Conservation (phyloP, 1,284 basidiomycete species). For the Athelia psychrophila region DNA sequence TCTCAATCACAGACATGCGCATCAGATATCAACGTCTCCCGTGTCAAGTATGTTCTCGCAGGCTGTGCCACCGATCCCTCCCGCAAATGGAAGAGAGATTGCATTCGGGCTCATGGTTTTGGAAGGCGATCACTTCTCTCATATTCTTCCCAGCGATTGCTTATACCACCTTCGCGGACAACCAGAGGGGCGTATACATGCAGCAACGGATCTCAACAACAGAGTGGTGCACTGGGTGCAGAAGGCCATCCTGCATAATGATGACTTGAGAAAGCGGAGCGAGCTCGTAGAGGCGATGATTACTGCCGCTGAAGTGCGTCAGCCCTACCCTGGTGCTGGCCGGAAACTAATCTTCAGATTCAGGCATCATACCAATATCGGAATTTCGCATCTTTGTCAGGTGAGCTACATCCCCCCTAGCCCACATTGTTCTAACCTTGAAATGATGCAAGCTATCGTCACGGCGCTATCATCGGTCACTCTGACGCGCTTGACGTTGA, state of each 20-base stretch:
- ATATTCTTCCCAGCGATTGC: constrained; percentile 39
- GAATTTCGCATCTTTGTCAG: constrained; percentile 34
- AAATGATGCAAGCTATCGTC: constrained; percentile 32
- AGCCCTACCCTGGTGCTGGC: background rate
- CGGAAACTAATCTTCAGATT: constrained; percentile 8
- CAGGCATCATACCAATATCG: constrained; percentile 40
- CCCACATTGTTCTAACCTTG: too few species aligned
- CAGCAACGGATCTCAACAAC: constrained; percentile 31
- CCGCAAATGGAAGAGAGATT: constrained; percentile 22
- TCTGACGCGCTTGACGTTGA: constrained; percentile 32
- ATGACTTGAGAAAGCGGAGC: constrained; percentile 30
- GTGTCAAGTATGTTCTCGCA: background rate
- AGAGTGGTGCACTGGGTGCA: constrained; percentile 42
- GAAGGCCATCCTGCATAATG: constrained; percentile 35
- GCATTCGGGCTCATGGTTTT: constrained; percentile 40
- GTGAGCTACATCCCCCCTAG: too few species aligned
- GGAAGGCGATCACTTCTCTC: constrained; percentile 37
- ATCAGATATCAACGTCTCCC: background rate
- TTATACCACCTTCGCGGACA: constrained; percentile 32
- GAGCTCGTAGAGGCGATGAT: too few species aligned
- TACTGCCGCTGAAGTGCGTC: too few species aligned
- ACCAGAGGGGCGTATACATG: constrained; percentile 24
- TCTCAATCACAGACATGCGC: background rate
- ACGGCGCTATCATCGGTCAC: constrained; percentile 37
- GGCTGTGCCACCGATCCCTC: constrained; percentile 10